These are phyloP conservation scores for Citrus sp. DNA, from an alignment of 345 rosid species.

Conservation along the genomic window DNA sequence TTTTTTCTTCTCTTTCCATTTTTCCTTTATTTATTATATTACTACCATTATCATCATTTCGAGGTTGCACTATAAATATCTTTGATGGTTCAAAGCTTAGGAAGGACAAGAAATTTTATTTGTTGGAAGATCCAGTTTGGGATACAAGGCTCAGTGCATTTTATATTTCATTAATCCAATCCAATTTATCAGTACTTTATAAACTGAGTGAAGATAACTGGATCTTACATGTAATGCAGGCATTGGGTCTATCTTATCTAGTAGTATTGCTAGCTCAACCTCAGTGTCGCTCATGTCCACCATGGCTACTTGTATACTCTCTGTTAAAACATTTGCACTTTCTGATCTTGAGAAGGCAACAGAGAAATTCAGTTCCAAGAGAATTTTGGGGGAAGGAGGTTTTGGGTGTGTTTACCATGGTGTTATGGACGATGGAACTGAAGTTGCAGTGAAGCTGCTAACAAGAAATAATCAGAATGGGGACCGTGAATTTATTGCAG, in stretches of 20 bases:
- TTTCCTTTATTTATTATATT: neutral
- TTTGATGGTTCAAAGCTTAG: constrained; percentile 5
- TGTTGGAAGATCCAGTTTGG: neutral
- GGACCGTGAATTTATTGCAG: constrained; percentile 92
- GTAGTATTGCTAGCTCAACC: constrained; percentile 75
- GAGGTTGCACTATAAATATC: neutral
- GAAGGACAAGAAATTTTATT: neutral
- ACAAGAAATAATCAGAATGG: constrained; percentile 83
- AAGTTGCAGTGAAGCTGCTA: constrained; percentile 91
- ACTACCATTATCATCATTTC: neutral
- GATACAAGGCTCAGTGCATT: neutral
- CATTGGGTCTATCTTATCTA: constrained; percentile 53
- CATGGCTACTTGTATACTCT: constrained; percentile 80
- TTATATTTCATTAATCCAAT: neutral
- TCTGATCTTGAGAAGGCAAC: constrained; percentile 88
- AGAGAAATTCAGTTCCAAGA: constrained; percentile 76
- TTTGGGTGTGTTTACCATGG: constrained; percentile 95
- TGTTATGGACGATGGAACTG: constrained; percentile 70
- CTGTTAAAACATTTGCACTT: constrained; percentile 70
- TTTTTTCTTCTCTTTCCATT: neutral
- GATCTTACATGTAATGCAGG: constrained; percentile 40
- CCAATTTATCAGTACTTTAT: neutral
- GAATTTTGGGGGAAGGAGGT: constrained; percentile 96
- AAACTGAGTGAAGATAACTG: neutral
- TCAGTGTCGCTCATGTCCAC: constrained; percentile 68